Base-by-base conservation (phyloP, 768 basidiomycete species). In the Mycena crocata region DNA sequence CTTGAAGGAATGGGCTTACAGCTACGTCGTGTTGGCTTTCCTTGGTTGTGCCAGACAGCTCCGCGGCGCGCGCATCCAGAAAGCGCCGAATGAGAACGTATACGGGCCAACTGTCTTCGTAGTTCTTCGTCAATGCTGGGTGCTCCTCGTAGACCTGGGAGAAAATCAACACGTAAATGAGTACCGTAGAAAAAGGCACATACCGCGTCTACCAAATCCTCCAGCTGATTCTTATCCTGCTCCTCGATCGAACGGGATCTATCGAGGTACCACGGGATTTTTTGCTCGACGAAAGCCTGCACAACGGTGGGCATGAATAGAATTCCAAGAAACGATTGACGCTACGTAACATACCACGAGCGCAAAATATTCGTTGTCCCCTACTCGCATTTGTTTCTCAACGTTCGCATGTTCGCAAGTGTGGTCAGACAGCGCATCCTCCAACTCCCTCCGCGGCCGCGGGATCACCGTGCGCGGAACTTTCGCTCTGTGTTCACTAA, bases 301-400 rank as follows among this genome's bases (percentile, higher is more conserved):
- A 13, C 24, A 7, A 26, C 14, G 12, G n/a, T 40, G 35, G n/a
- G 37, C 21, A 39, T n/a, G 46, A 9, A 48, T 17, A 19, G 30
- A 9, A 24, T 21, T 19, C 23, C 23, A 9, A 26, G 2, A 4
- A 26, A 13, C 15, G 30, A 24, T 13, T 10, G n/a, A n/a, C n/a
- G n/a, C n/a, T n/a, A n/a, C n/a, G n/a, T n/a, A n/a, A 30, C 26
- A 23, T 45, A 61, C 59, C 39, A 61, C 50, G n/a, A 61, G 26
- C n/a, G 39, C 59, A 24, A 61, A 51, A 13, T 61, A 61, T 23
- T 61, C 59, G 6, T 28, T 23, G 15, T 50, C 49, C 28, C 51
- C 49, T 14, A 19, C n/a, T 7, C 26, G 30, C 60, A 62, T 44
- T 14, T 52, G 50, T 13, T 23, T 40, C 35, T 52, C 24, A 6